phyloP scores from a whole-genome alignment of 2,329 filamentous ascomycete species.

The Colletotrichum sp. region DNA sequence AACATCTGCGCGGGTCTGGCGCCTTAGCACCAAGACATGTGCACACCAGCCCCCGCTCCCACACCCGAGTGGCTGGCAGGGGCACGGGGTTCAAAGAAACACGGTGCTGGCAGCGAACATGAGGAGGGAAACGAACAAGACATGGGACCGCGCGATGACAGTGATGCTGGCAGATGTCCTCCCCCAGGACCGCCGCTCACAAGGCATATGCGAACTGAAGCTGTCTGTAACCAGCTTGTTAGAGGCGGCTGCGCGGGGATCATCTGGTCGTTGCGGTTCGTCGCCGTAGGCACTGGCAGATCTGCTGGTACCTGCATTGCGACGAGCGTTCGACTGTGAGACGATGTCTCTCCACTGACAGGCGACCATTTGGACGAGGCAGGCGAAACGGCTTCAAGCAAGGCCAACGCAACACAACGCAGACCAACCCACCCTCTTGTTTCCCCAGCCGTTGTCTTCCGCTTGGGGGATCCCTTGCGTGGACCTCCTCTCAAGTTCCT shows the following conservation, averaged over 20 bases:
- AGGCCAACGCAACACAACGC: background rate
- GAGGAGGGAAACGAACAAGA: background rate
- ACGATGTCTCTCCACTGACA: conserved; percentile 4
- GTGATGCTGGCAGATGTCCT: background rate
- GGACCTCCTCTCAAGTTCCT: background rate
- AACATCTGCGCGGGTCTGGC: background rate
- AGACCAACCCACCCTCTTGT: background rate
- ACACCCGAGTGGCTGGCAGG: background rate
- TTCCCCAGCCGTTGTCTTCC: background rate
- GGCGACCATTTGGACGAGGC: background rate
- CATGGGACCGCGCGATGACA: background rate
- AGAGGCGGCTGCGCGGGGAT: background rate
- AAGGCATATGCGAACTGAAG: background rate
- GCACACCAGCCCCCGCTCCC: background rate
- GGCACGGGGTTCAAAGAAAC: background rate
- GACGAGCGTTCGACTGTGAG: conserved; percentile 8
- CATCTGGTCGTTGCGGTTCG: background rate
- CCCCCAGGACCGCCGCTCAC: background rate
- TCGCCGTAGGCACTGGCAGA: background rate
- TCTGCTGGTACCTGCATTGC: conserved; percentile 3
- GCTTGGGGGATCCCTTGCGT: background rate
- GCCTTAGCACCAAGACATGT: background rate
- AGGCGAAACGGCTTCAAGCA: background rate
- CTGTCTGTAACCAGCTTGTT: background rate
- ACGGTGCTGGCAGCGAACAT: background rate